Evolutionary conservation across 2,329 filamentous ascomycete species (phyloP), one percentile per base, ranked within the genome.

Genomic region (Colletotrichum tofieldiae): DNA sequence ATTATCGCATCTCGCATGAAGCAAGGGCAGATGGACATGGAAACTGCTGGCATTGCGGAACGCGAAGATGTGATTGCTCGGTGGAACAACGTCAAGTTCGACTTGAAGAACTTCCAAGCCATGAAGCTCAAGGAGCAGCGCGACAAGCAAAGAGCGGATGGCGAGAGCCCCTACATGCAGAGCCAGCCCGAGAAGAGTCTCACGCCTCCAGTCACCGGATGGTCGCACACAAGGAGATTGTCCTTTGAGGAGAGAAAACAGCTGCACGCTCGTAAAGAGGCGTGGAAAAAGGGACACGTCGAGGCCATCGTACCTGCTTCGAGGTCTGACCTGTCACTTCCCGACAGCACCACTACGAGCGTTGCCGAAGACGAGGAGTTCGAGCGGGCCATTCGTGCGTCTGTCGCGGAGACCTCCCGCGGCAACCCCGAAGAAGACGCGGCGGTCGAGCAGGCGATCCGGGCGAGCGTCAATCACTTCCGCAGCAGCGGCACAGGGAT

Each of bases 1-100:
- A 94, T 97, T 75, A 90, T 94, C 56, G 90, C 93, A 1, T 93
- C 94, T 2, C 88, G 94, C 56, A 93, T 93, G 60, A 86, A 91
- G 0, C 93, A 97, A 79, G 94, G 94, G 1, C 90, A 90, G 73
- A 89, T 91, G 54, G 93, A 95, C 62, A 87, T 90, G 75, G 82
- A 84, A 20, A 78, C 78, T 1, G 84, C 90, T 1, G 88, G 86
- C 0, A 78, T 79, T 0, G 87, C 89, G 72, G 93, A 96, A 80
- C 86, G 88, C 49, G 84, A 85, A 1, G 90, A 92, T 67, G 90
- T 96, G 26, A 79, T 95, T 47, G 81, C 83, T 49, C 86, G 89
- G 8, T 97, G 93, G 92, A 85, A 90, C n/a, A 83, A 84, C 6
- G 78, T 89, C 60, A 87, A 90, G 64, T 84, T 86, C 14, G 88